phyloP scores from a whole-genome alignment of 176 grass and related monocot species.

The Hsuehochloa calcarea region DNA sequence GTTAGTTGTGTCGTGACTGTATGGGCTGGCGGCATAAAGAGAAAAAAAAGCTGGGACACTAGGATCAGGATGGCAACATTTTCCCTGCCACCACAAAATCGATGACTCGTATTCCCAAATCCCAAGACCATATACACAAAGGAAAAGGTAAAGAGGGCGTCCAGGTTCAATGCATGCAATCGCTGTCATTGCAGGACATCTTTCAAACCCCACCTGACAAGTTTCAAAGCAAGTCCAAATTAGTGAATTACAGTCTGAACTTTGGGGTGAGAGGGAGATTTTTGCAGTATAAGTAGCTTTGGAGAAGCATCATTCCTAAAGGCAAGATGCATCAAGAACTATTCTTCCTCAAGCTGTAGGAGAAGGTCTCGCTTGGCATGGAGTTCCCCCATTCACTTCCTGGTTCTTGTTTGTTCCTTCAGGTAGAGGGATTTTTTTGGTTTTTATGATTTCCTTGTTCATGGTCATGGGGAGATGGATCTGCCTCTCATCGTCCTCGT shows the following conservation, averaged over 20 bases:
- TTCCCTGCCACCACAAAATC: conserved; percentile 22
- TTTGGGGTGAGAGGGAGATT: not conserved
- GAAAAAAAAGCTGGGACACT: not conserved
- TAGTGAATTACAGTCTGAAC: not conserved
- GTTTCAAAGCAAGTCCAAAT: conserved; percentile 23
- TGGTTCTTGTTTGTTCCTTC: conserved; percentile 11
- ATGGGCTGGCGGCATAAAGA: conserved; percentile 43
- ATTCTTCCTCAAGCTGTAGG: conserved; percentile 40
- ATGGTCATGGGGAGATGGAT: not conserved
- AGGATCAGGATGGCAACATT: not conserved
- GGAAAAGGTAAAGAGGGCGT: conserved; percentile 39
- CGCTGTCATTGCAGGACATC: conserved; percentile 10
- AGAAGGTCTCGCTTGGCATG: conserved; percentile 30
- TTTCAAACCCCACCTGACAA: not conserved
- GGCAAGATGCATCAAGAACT: conserved; percentile 30
- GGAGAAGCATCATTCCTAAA: conserved; percentile 25
- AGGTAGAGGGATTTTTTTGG: conserved; percentile 22
- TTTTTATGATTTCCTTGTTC: not conserved
- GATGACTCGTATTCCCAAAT: conserved; percentile 30
- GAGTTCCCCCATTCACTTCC: conserved; percentile 61
- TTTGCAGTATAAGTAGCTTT: conserved; percentile 44
- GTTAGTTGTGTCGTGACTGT: conserved; percentile 9
- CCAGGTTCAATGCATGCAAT: conserved; percentile 63
- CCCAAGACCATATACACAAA: conserved; percentile 7
- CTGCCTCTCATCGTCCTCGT: not conserved